These are phyloP conservation scores for Paramecium biaurelia DNA, from an alignment of 73 alveolate genomes.

Conservation along the genomic window DNA sequence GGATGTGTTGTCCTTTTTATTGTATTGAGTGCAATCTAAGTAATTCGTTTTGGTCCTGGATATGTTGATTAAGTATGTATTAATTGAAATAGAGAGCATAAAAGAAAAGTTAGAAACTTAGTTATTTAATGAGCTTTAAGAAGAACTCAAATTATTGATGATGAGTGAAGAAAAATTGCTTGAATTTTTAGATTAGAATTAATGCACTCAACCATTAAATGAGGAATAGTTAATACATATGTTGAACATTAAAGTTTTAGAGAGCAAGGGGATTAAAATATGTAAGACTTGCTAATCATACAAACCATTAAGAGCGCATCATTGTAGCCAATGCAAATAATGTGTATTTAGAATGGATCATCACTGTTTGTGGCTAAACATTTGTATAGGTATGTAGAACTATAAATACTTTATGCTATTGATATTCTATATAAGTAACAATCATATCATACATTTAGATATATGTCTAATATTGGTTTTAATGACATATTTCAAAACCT, in stretches of 20 bases:
- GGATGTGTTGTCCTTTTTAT: background rate
- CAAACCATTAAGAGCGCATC: conserved; percentile 86
- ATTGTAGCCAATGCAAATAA: conserved; percentile 79
- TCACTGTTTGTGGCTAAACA: conserved; percentile 90
- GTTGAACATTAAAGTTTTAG: background rate
- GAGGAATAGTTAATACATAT: background rate
- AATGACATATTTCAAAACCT: background rate
- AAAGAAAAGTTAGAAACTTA: background rate
- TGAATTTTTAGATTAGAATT: background rate
- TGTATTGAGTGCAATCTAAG: background rate
- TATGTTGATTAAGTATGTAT: background rate
- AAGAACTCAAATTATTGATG: background rate
- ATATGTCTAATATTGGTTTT: background rate
- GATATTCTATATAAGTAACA: background rate
- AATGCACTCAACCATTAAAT: background rate
- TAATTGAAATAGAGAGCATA: background rate
- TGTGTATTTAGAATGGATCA: conserved; percentile 91
- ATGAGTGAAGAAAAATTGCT: background rate
- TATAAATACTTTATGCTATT: conserved; percentile 72
- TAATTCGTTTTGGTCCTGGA: background rate
- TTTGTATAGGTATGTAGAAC: conserved; percentile 84
- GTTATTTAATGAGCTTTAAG: background rate
- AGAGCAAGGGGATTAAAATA: background rate
- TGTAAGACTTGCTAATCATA: conserved; percentile 76
- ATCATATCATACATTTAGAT: background rate